Base-by-base conservation (phyloP, 2,329 filamentous ascomycete species). In the Tolypocladium cylindrosporum region DNA sequence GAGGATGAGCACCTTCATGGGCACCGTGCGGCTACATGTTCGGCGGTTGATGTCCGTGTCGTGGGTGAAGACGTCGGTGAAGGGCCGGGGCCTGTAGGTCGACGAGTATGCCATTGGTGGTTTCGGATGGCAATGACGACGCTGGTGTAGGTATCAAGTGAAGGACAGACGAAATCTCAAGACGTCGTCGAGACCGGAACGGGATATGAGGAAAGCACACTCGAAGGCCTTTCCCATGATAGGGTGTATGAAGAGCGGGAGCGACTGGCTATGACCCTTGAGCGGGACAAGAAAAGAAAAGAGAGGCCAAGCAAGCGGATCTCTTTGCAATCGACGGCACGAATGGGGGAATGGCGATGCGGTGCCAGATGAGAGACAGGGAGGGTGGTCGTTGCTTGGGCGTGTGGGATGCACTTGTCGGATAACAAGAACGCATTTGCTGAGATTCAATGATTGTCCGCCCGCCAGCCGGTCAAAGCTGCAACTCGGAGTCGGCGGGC, bases 1-100 rank as follows among this genome's bases (percentile, higher is more conserved):
- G 0, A 91, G 78, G 53, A 86, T 81, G 40, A 90, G 81, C 53
- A 90, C 83, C 68, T 83, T 83, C 87, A 90, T 90, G 40, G 87
- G 87, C 55, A 88, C 85, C 39, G 77, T 81, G 58, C 87, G 84
- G 59, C 78, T 79, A 70, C 84, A 86, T 75, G 84, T 75, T 63
- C 83, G 78, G 55, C 83, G 77, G 71, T 90, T 84, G 70, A 90
- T 87, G 67, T 84, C 82, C 48, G 84, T 88, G 67, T 88, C 85
- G 62, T 70, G 74, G 56, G 85, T 88, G 72, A 87, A 84, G 67
- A 84, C 74, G 68, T 84, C 81, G 55, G 82, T 84, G 45, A 78
- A 67, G 27, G 82, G 82, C 53, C 67, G 64, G 37, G 65, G 61
- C 53, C 59, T 68, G 61, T 65, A 71, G 19, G 64, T 64, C 36